Evolutionary conservation across 345 rosid genomes (phyloP).

Genomic region (Euphorbia peplus): DNA sequence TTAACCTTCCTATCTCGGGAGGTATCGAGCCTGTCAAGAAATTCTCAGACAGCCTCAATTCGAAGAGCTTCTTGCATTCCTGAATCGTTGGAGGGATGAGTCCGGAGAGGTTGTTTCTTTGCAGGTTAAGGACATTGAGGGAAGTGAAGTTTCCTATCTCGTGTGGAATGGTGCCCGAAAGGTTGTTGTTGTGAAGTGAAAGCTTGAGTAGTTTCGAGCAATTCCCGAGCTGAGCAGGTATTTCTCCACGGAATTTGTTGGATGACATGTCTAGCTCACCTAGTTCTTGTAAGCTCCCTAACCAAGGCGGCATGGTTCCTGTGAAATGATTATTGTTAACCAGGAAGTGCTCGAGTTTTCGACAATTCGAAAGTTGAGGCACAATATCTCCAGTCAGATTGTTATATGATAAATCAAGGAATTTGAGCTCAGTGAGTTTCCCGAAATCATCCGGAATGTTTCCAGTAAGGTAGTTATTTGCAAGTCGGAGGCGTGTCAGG

Average conservation of each 20-base stretch:
- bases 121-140: slow-evolving; percentile 73
- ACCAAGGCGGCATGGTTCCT: slow-evolving; percentile 67
- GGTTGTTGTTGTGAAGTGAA: slow-evolving; percentile 58
- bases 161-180: slow-evolving; percentile 57
- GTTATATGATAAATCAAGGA: slow-evolving; percentile 76
- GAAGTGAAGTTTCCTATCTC: slow-evolving; percentile 66
- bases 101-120: slow-evolving; percentile 71
- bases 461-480: slow-evolving; percentile 61
- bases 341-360: slow-evolving; percentile 59
- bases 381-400: slow-evolving; percentile 51
- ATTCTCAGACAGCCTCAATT: slow-evolving; percentile 69
- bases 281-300: slow-evolving; percentile 55
- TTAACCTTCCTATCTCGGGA: slow-evolving; percentile 58
- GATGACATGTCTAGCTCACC: slow-evolving; percentile 84
- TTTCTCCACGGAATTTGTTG: slow-evolving; percentile 54
- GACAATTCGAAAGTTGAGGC: slow-evolving; percentile 37
- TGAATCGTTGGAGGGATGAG: slow-evolving; percentile 59
- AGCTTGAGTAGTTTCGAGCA: slow-evolving; percentile 65
- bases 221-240: slow-evolving; percentile 64
- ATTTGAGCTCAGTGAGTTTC: slow-evolving; percentile 49
- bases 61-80: slow-evolving; percentile 67
- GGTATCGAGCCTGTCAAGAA: slow-evolving; percentile 63
- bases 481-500: slow-evolving; percentile 67
- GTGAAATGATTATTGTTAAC: slow-evolving; percentile 56
- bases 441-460: slow-evolving; percentile 58